Evolutionary conservation across 805 yeast species (phyloP).

Genomic region (Komagataella ulmi): DNA sequence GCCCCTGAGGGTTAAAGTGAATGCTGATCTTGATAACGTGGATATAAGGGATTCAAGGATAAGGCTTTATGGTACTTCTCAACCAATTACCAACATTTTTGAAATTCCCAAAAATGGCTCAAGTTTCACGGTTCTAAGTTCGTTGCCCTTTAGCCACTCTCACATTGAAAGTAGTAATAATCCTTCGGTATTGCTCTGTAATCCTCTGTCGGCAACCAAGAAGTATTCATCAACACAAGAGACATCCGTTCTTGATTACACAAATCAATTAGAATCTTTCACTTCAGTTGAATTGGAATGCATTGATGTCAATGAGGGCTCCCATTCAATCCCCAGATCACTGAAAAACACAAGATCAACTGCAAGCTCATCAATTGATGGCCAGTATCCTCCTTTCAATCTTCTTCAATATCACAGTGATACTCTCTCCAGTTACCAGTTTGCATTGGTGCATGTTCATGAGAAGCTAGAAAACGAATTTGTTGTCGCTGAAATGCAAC

Average conservation of each 20-base stretch:
- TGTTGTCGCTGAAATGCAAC: slow-evolving; percentile 22
- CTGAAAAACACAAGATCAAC: slow-evolving; percentile 17
- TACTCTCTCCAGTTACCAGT: slow-evolving; percentile 29
- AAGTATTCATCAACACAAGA: not conserved
- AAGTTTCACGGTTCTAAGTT: not conserved
- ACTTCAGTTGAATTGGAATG: slow-evolving; percentile 30
- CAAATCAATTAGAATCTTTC: slow-evolving; percentile 18
- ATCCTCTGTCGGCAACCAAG: slow-evolving; percentile 2
- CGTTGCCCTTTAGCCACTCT: not conserved
- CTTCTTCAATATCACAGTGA: slow-evolving; percentile 28
- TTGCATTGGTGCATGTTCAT: slow-evolving; percentile 32
- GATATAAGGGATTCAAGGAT: not conserved
- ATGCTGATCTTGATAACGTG: not conserved
- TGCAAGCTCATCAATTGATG: slow-evolving; percentile 46
- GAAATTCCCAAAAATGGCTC: not conserved
- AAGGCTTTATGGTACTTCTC: not conserved
- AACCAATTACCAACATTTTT: not conserved
- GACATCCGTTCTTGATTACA: slow-evolving; percentile 20
- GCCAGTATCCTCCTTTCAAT: slow-evolving; percentile 30
- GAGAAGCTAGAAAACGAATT: slow-evolving; percentile 15
- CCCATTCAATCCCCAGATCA: slow-evolving; percentile 39
- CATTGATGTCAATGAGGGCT: slow-evolving; percentile 24
- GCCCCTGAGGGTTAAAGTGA: not conserved
- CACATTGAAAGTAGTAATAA: not conserved
- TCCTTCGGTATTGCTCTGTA: not conserved